A percentile compares a stretch with the other conserved stretches of the same genome.
Evolutionary conservation across 305 asterid species (phyloP).

Genomic region (Fraxinus velutina): DNA sequence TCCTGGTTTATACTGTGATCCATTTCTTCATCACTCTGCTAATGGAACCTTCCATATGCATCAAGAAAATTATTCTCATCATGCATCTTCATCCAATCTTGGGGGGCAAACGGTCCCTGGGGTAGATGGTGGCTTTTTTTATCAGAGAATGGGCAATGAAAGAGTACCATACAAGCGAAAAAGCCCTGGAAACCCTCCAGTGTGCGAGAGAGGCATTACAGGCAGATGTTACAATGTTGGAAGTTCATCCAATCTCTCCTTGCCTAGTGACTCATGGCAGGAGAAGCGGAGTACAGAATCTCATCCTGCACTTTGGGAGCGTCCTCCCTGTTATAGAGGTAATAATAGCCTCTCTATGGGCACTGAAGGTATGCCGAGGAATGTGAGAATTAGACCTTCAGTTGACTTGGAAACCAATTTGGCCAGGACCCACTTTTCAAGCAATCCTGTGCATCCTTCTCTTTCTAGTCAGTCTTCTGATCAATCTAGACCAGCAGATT

Average conservation of each 20-base stretch:
- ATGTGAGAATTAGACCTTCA: conserved; percentile 61
- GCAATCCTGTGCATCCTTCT: conserved; percentile 38
- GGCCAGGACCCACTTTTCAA: conserved; percentile 40
- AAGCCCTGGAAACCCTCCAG: conserved; percentile 51
- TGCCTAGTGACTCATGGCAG: conserved; percentile 53
- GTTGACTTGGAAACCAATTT: conserved; percentile 42
- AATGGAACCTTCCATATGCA: conserved; percentile 35
- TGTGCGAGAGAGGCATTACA: conserved; percentile 35
- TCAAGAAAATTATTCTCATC: conserved; percentile 39
- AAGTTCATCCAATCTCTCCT: conserved; percentile 57
- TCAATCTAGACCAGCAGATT: conserved; percentile 38
- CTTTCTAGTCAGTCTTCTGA: conserved; percentile 35
- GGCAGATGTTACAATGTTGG: conserved; percentile 58
- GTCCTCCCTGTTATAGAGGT: conserved; percentile 45
- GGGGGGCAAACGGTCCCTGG: conserved; percentile 42
- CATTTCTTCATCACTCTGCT: conserved; percentile 44
- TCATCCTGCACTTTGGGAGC: conserved; percentile 47
- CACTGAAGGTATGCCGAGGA: conserved; percentile 49
- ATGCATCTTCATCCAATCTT: conserved; percentile 44
- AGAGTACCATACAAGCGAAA: conserved; percentile 66
- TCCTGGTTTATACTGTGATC: conserved; percentile 45
- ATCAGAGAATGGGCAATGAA: conserved; percentile 42
- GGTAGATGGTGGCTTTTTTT: conserved; percentile 43
- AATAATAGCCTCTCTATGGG: conserved; percentile 44
- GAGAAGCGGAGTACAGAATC: conserved; percentile 57